These are phyloP conservation scores for Fusarium denticulatum DNA, from an alignment of 2,329 filamentous ascomycete species.

Conservation along the genomic window DNA sequence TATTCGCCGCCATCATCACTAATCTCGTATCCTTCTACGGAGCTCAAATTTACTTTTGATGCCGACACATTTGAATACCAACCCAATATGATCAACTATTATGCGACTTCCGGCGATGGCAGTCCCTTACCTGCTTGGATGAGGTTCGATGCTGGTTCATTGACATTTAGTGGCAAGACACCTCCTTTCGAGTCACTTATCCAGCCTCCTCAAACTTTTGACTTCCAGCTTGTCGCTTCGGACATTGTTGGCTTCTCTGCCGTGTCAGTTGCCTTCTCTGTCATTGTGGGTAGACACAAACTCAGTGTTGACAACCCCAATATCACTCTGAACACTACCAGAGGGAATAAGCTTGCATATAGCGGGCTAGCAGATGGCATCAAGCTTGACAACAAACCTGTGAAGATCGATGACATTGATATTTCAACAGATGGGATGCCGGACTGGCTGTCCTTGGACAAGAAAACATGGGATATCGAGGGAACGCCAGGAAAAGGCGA, in stretches of 20 bases:
- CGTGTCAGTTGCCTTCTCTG: slow-evolving; percentile 71
- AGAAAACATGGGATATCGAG: slow-evolving; percentile 66
- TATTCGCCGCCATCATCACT: slow-evolving; percentile 70
- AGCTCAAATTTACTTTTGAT: slow-evolving; percentile 65
- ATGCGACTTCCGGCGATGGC: slow-evolving; percentile 78
- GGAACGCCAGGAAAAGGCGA: slow-evolving; percentile 72
- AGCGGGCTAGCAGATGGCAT: slow-evolving; percentile 61
- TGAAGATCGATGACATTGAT: slow-evolving; percentile 62
- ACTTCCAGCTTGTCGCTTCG: slow-evolving; percentile 78
- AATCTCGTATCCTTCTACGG: slow-evolving; percentile 61
- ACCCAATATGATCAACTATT: slow-evolving; percentile 70
- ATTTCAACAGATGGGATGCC: slow-evolving; percentile 66
- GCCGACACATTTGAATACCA: slow-evolving; percentile 70
- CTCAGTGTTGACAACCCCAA: slow-evolving; percentile 70
- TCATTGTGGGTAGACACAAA: slow-evolving; percentile 77
- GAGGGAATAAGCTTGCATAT: slow-evolving; percentile 63
- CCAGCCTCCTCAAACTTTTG: slow-evolving; percentile 76
- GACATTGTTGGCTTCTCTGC: slow-evolving; percentile 82
- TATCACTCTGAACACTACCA: slow-evolving; percentile 66
- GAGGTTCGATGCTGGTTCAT: slow-evolving; percentile 69
- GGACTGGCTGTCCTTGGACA: slow-evolving; percentile 75
- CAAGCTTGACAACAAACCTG: slow-evolving; percentile 65
- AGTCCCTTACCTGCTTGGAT: slow-evolving; percentile 90
- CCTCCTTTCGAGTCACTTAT: slow-evolving; percentile 71
- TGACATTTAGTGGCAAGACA: slow-evolving; percentile 77